Evolutionary conservation across 164 flowering plant genomes (phyloP).

Genomic region (Paratinospora sagittata): DNA sequence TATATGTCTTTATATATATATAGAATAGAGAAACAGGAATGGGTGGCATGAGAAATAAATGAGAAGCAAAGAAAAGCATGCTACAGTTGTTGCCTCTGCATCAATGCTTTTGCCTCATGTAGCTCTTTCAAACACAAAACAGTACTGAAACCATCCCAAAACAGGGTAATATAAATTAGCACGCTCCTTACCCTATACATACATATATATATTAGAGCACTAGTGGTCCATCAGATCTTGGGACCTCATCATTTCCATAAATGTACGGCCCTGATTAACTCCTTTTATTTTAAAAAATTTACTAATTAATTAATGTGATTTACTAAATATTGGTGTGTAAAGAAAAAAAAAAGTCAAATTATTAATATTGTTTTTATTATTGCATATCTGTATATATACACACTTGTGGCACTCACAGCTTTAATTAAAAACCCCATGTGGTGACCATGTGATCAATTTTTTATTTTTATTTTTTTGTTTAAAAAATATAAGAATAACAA

Average conservation of each 20-base stretch:
- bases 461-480: constrained; percentile 17
- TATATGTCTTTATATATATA: too few species aligned
- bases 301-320: not conserved
- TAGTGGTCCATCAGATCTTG: constrained; percentile 3
- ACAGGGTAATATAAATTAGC: not conserved
- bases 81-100: too few species aligned
- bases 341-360: too few species aligned
- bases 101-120: too few species aligned
- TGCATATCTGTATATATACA: not conserved
- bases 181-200: not conserved
- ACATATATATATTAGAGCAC: not conserved
- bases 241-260: not conserved
- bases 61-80: too few species aligned
- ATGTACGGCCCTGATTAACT: not conserved
- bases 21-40: too few species aligned
- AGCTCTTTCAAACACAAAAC: not conserved
- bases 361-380: not conserved
- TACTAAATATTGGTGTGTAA: not conserved
- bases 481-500: too few species aligned
- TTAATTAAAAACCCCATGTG: constrained; percentile 40
- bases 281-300: not conserved
- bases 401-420: constrained; percentile 3
- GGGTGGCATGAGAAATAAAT: too few species aligned
- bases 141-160: not conserved
- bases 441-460: constrained; percentile 34